These are phyloP conservation scores for Melocanna baccifera DNA, from an alignment of 176 grass and related monocot species.

Conservation along the genomic window DNA sequence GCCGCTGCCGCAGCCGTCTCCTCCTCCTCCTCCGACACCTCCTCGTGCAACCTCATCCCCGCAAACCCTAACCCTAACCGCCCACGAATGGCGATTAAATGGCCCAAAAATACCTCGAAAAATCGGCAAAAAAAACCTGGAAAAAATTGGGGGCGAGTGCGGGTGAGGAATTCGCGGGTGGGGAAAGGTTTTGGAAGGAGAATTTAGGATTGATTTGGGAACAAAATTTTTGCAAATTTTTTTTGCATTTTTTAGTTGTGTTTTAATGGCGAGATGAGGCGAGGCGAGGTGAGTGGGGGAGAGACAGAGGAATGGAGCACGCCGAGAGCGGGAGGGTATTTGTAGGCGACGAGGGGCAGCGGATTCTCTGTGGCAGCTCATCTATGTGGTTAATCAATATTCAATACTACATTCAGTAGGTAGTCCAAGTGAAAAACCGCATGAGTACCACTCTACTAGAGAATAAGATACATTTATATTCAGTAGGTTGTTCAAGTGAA, in stretches of 20 bases:
- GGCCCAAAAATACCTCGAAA: conserved; percentile 2
- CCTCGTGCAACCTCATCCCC: conserved; percentile 58
- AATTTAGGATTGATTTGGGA: background rate
- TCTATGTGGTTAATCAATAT: too few relatives aligned
- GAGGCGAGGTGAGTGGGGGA: too few relatives aligned
- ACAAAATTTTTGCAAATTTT: background rate
- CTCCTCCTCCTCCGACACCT: conserved; percentile 30
- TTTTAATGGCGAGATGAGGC: conserved; percentile 34
- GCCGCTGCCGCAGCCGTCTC: background rate
- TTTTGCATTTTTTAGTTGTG: background rate
- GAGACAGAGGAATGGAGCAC: too few relatives aligned
- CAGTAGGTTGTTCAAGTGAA: too few relatives aligned
- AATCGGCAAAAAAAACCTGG: conserved; percentile 5
- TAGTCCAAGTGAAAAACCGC: too few relatives aligned
- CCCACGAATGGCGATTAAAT: conserved; percentile 16
- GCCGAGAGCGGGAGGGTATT: conserved; percentile 36
- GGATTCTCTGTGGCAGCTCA: background rate
- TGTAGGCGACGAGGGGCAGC: conserved; percentile 40
- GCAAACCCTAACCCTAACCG: conserved; percentile 38
- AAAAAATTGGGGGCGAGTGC: background rate
- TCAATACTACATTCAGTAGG: too few relatives aligned
- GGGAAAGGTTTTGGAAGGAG: background rate
- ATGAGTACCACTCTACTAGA: too few relatives aligned
- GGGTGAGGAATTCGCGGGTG: background rate
- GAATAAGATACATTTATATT: too few relatives aligned